Conservation (phyloP, 2,329 filamentous ascomycete species). For the Rutstroemia sp. region DNA sequence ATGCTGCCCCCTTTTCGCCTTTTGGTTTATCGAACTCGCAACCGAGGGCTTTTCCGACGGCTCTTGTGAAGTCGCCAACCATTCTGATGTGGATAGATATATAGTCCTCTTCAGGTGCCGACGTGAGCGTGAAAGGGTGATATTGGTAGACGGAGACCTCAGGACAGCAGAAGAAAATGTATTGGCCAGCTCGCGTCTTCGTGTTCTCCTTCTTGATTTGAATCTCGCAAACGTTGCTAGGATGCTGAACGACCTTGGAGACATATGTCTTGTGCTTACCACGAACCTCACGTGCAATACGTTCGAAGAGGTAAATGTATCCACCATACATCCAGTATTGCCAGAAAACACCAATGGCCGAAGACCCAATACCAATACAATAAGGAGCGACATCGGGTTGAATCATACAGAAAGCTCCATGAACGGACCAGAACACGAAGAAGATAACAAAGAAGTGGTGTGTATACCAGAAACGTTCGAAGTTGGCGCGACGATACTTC, state of each 20-base stretch:
- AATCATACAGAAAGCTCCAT: slow-evolving; percentile 87
- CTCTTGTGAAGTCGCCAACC: slow-evolving; percentile 73
- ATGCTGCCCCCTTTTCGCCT: slow-evolving; percentile 38
- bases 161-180: slow-evolving; percentile 84
- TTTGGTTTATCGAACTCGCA: slow-evolving; percentile 63
- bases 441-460: slow-evolving; percentile 84
- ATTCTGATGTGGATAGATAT: slow-evolving; percentile 81
- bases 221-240: slow-evolving; percentile 82
- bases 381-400: slow-evolving; percentile 75
- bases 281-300: slow-evolving; percentile 69
- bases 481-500: slow-evolving; percentile 72
- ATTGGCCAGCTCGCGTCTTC: slow-evolving; percentile 73
- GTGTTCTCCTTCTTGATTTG: slow-evolving; percentile 89
- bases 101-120: slow-evolving; percentile 82
- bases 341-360: slow-evolving; percentile 73
- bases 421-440: slow-evolving; percentile 87
- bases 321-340: slow-evolving; percentile 85
- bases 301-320: slow-evolving; percentile 72
- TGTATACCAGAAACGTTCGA: slow-evolving; percentile 85
- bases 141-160: slow-evolving; percentile 85
- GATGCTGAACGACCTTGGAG: slow-evolving; percentile 83
- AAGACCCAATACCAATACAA: slow-evolving; percentile 59
- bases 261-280: slow-evolving; percentile 80
- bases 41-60: slow-evolving; percentile 61
- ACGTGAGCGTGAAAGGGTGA: slow-evolving; percentile 80